These are phyloP conservation scores for Lentinula sp. DNA, from an alignment of 768 basidiomycete genomes.

Conservation along the genomic window DNA sequence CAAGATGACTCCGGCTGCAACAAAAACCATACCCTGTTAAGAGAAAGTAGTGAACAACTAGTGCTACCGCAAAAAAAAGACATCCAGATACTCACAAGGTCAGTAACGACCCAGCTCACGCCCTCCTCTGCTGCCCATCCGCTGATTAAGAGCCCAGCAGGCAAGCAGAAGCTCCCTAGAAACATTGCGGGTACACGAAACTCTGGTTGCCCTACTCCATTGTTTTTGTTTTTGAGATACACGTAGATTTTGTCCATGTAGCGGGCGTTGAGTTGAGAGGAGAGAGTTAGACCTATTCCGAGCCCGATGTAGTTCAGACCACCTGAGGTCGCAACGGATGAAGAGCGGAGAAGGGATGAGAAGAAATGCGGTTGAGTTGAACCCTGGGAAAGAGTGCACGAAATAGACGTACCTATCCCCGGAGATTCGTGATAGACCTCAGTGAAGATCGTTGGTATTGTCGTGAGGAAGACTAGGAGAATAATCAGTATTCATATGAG, in stretches of 20 bases:
- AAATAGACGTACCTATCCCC: conserved; percentile 31
- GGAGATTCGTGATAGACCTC: conserved; percentile 44
- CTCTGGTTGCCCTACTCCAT: conserved; percentile 39
- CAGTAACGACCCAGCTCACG: conserved; percentile 65
- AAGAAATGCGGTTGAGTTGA: neutral
- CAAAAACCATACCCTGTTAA: conserved; percentile 37
- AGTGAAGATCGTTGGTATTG: conserved; percentile 53
- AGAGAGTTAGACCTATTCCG: conserved; percentile 51
- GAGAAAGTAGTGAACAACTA: neutral
- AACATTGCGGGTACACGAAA: conserved; percentile 54
- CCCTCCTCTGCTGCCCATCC: conserved; percentile 62
- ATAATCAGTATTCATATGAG: neutral
- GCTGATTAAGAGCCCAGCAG: conserved; percentile 59
- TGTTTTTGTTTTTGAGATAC: conserved; percentile 27
- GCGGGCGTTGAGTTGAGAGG: conserved; percentile 52
- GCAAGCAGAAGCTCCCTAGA: conserved; percentile 51
- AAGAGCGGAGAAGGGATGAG: no score
- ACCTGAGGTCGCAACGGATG: conserved; percentile 13
- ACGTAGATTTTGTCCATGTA: conserved; percentile 51
- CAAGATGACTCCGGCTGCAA: conserved; percentile 57
- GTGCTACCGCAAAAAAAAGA: neutral
- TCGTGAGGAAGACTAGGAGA: conserved; percentile 58
- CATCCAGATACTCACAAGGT: conserved; percentile 26
- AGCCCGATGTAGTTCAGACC: conserved; percentile 70
- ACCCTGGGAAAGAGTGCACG: neutral